phyloP scores from a whole-genome alignment of 73 alveolate species.

The Blepharisma japonicum region DNA sequence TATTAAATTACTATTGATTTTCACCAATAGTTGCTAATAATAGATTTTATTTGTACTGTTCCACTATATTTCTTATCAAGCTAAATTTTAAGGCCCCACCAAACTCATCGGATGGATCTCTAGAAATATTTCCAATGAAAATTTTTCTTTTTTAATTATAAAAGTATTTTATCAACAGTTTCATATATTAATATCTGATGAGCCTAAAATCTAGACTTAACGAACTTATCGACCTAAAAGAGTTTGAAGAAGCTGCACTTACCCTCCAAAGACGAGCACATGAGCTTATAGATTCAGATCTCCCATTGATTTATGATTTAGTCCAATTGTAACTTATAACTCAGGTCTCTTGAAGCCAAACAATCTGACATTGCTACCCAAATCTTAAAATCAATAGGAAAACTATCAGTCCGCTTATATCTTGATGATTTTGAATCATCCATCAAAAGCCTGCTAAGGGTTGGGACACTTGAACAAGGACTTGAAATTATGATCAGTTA shows the following conservation, averaged over 20 bases:
- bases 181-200: not conserved
- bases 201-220: slow-evolving; percentile 22
- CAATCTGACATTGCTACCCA: not conserved
- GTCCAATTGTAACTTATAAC: not conserved
- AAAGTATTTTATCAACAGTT: too few relatives aligned
- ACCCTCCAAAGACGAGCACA: not conserved
- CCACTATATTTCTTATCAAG: too few relatives aligned
- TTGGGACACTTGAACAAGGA: not conserved
- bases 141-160: too few relatives aligned
- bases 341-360: not conserved
- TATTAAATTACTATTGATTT: too few relatives aligned
- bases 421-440: not conserved
- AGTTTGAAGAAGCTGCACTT: not conserved
- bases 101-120: too few relatives aligned
- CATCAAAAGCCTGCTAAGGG: not conserved
- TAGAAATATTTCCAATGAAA: too few relatives aligned
- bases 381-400: not conserved
- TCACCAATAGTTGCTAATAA: too few relatives aligned
- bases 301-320: not conserved
- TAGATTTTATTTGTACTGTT: too few relatives aligned
- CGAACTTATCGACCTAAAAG: slow-evolving; percentile 3
- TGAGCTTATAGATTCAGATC: not conserved
- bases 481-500: not conserved
- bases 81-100: too few relatives aligned
- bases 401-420: not conserved